phyloP scores from a whole-genome alignment of 192 early-diverging fungal genomes.

The Paraglomus brasilianum region DNA sequence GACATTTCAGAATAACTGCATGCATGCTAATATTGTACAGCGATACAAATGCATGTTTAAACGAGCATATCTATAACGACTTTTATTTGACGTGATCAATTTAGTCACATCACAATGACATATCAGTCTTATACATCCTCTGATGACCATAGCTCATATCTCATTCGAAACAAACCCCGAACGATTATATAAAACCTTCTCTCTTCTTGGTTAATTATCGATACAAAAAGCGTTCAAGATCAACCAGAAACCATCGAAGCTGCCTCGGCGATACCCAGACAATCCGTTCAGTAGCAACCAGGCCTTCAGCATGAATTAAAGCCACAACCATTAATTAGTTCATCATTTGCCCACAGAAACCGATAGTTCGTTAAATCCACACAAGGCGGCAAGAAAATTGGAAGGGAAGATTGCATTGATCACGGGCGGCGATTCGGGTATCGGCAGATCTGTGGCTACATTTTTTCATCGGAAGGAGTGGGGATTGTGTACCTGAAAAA shows the following conservation, averaged over 20 bases:
- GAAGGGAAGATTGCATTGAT: conserved; percentile 49
- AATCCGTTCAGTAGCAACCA: conserved; percentile 31
- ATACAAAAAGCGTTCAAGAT: conserved; percentile 21
- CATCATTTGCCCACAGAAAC: conserved; percentile 45
- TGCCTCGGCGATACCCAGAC: conserved; percentile 9
- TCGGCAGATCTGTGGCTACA: conserved; percentile 52
- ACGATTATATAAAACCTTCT: too few species aligned
- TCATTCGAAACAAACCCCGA: too few species aligned
- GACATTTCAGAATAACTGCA: too few species aligned
- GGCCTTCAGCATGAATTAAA: conserved; percentile 45
- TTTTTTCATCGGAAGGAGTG: conserved; percentile 54
- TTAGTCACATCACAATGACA: too few species aligned
- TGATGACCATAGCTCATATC: too few species aligned
- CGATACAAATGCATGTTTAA: too few species aligned
- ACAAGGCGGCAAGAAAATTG: conserved; percentile 46
- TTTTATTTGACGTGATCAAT: too few species aligned
- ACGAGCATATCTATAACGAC: too few species aligned
- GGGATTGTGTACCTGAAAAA: conserved; percentile 53
- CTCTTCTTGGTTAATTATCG: too few species aligned
- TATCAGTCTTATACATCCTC: too few species aligned
- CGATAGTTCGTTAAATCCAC: conserved; percentile 40
- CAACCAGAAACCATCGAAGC: neutral
- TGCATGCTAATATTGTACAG: too few species aligned
- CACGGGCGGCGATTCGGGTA: conserved; percentile 49
- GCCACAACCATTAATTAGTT: conserved; percentile 40